Evolutionary conservation across 129 eudicot species (phyloP), one percentile per base, ranked within the genome.

Genomic region (Pulicaria dysenterica): DNA sequence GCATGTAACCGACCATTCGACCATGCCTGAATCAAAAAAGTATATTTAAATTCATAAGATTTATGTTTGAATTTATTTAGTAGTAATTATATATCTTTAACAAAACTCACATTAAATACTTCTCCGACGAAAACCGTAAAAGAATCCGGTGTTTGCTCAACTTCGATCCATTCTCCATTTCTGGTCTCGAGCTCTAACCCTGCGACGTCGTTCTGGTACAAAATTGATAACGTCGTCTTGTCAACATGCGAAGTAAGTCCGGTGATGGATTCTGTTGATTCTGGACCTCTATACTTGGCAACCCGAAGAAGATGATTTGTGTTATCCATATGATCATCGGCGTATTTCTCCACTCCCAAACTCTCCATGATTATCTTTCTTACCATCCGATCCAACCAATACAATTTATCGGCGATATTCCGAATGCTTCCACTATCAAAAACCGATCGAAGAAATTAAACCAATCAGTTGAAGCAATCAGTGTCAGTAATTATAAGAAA

Each of bases 51-150:
- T 11, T 69, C 40, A 31, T 12, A 10, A 45, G 13, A 36, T 36
- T 38, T 5, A 4, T 46, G 8, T 65, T 46, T 19, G 57, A 45
- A 10, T 13, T 6, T 7, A 8, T 64, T 17, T 8, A 53, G 15
- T 50, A 14, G 9, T 10, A 5, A 15, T 53, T 0, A 53, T 37
- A 68, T 42, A 8, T 8, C 0, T 49, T 68, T 0, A 12, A 8
- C 9, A n/a, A 5, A 9, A 75, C 77, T 73, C 84, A 84, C 89
- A 16, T 53, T 57, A 37, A 87, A 69, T 58, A 87, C 83, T 42
- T 87, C 92, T 8, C 92, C 92, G 36, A 81, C 72, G 73, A 87
- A 81, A 82, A 84, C 85, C 13, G 81, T 68, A 46, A 87, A 87
- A 40, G 85, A 75, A 38, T 81, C 79, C 0, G 17, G 80, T 5